These are phyloP conservation scores for Oemleria cerasiformis DNA, from an alignment of 306 rosid species.

Conservation along the genomic window DNA sequence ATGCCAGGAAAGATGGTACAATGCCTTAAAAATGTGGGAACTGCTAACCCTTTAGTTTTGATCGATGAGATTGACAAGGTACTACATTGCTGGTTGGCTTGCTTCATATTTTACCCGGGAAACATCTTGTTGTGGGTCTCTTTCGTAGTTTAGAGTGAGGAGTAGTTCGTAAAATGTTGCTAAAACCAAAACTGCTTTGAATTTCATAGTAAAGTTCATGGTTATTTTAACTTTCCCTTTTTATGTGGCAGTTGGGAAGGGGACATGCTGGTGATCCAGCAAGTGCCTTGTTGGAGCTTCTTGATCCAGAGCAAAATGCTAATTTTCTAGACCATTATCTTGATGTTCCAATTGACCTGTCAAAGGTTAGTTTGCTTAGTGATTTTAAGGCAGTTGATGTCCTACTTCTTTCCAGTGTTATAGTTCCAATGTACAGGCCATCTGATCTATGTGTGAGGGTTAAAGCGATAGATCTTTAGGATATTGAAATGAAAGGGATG, in stretches of 20 bases:
- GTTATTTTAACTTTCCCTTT: slow-evolving; percentile 8
- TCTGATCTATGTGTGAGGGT: neutral
- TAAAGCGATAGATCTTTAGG: neutral
- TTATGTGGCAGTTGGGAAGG: slow-evolving; percentile 79
- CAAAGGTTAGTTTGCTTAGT: slow-evolving; percentile 64
- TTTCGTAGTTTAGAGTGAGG: slow-evolving; percentile 5
- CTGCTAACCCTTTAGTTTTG: slow-evolving; percentile 95
- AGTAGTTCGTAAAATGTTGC: neutral
- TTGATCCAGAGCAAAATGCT: slow-evolving; percentile 99
- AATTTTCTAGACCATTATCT: slow-evolving; percentile 98
- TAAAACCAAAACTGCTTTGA: neutral
- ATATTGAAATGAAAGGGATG: slow-evolving; percentile 3
- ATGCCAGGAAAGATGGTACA: slow-evolving; percentile 99
- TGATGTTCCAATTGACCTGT: slow-evolving; percentile 95
- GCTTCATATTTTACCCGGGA: slow-evolving; percentile 21
- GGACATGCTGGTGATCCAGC: slow-evolving; percentile 99
- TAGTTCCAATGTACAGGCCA: neutral
- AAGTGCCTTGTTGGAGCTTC: slow-evolving; percentile 98
- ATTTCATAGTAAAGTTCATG: slow-evolving; percentile 12
- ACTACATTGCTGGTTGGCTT: slow-evolving; percentile 26
- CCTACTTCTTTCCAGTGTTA: slow-evolving; percentile 5
- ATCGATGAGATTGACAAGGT: slow-evolving; percentile 99
- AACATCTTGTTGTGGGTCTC: slow-evolving; percentile 16
- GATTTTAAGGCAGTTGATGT: slow-evolving; percentile 10
- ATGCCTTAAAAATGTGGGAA: slow-evolving; percentile 95